A percentile compares a stretch with the other conserved stretches of the same genome.
Evolutionary conservation across 306 rosid genomes (phyloP).

Genomic region (Pyrus bretschneideri): DNA sequence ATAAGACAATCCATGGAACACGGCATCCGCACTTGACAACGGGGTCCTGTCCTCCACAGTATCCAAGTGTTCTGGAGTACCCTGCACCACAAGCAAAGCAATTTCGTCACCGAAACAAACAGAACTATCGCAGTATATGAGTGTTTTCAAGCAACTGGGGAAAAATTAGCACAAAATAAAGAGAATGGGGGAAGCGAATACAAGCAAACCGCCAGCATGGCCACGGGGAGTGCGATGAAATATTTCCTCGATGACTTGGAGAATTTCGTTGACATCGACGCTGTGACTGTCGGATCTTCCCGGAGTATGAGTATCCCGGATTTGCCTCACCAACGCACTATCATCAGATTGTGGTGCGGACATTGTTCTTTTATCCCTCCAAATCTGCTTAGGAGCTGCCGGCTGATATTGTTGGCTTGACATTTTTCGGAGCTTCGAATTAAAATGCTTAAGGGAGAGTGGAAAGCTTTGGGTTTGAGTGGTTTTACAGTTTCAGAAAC

Average conservation of each 20-base stretch:
- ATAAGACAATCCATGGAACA: conserved; percentile 51
- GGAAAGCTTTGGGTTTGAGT: conserved; percentile 7
- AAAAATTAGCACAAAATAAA: neutral
- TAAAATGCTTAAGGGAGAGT: neutral
- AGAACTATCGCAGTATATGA: neutral
- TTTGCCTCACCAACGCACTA: conserved; percentile 58
- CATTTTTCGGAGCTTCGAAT: conserved; percentile 22
- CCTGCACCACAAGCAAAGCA: conserved; percentile 36
- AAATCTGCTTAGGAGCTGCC: conserved; percentile 16
- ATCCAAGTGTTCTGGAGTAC: conserved; percentile 26
- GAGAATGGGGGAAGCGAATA: conserved; percentile 10
- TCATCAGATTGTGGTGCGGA: conserved; percentile 45
- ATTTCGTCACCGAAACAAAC: neutral
- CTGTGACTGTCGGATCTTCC: conserved; percentile 35
- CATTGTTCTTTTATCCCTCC: conserved; percentile 42
- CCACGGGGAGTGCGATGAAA: conserved; percentile 33
- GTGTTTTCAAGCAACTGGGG: neutral
- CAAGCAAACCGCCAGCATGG: conserved; percentile 31
- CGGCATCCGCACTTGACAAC: conserved; percentile 30
- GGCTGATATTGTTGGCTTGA: conserved; percentile 12
- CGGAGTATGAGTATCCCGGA: conserved; percentile 59
- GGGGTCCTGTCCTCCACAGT: conserved; percentile 34
- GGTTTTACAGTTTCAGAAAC: conserved; percentile 13
- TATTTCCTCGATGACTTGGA: conserved; percentile 46
- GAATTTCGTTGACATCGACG: conserved; percentile 57